Evolutionary conservation across 768 basidiomycete species (phyloP).

Genomic region (Serendipita sp.): DNA sequence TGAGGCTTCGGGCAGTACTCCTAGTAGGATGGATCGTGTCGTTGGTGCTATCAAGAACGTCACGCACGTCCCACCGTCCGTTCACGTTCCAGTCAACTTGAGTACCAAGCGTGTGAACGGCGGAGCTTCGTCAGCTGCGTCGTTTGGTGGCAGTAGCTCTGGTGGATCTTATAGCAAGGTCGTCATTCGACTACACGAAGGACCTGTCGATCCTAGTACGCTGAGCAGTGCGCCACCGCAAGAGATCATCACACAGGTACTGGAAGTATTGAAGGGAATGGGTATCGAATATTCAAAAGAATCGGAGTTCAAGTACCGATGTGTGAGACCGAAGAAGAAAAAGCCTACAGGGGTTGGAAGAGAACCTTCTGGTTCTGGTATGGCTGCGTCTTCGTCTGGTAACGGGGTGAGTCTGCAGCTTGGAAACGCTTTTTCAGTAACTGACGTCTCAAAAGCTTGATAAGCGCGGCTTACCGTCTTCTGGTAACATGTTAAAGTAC

Average conservation of each 20-base stretch:
- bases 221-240: constrained; percentile 72
- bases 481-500: constrained; percentile 71
- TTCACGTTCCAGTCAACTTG: background rate
- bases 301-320: constrained; percentile 80
- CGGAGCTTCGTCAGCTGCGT: background rate
- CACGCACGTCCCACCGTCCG: constrained; percentile 10
- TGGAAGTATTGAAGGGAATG: constrained; percentile 67
- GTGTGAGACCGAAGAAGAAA: constrained; percentile 60
- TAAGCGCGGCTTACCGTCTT: constrained; percentile 64
- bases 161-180: constrained; percentile 9
- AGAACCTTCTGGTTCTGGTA: background rate
- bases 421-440: constrained; percentile 9
- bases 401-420: constrained; percentile 51
- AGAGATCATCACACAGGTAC: constrained; percentile 77
- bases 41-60: constrained; percentile 15
- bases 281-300: constrained; percentile 80
- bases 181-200: constrained; percentile 65
- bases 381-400: constrained; percentile 44
- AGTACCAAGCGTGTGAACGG: background rate
- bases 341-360: constrained; percentile 22
- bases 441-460: constrained; percentile 42
- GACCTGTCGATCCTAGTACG: constrained; percentile 79
- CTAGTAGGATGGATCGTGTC: constrained; percentile 7
- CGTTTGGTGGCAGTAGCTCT: background rate
- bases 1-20: background rate